These are phyloP conservation scores for Phalaenopsis equestris DNA, from an alignment of 106 monocot species.

Conservation along the genomic window DNA sequence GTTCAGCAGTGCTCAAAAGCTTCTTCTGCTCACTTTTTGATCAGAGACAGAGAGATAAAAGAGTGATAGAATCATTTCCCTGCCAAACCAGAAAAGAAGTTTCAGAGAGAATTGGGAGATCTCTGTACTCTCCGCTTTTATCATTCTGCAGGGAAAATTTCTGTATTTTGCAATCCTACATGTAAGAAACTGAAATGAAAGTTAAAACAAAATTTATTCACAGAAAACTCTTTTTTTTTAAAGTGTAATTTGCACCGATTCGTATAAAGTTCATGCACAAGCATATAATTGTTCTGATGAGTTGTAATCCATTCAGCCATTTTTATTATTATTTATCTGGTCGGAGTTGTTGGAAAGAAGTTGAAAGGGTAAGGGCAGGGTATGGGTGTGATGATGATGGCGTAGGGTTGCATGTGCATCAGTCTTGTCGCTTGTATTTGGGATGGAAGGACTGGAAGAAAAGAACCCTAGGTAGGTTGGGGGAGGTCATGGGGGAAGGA, in stretches of 20 bases:
- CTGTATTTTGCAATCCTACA: slow-evolving; percentile 3
- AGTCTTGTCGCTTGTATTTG: too few relatives aligned
- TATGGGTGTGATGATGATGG: too few relatives aligned
- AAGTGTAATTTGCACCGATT: background rate
- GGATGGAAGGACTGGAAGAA: too few relatives aligned
- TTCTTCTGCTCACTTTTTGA: background rate
- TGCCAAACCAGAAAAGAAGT: background rate
- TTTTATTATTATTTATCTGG: background rate
- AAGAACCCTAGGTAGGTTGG: too few relatives aligned
- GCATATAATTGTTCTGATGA: background rate
- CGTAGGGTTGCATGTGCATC: too few relatives aligned
- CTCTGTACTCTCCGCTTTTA: background rate
- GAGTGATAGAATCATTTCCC: background rate
- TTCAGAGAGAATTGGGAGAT: background rate
- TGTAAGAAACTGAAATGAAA: background rate
- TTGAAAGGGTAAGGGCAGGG: too few relatives aligned
- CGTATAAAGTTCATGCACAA: background rate
- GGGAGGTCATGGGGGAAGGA: too few relatives aligned
- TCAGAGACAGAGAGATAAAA: background rate
- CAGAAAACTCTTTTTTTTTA: background rate
- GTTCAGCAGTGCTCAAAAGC: background rate
- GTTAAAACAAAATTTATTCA: background rate
- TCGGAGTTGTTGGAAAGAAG: too few relatives aligned
- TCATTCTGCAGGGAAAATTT: background rate
- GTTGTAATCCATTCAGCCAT: background rate